phyloP scores from a whole-genome alignment of 176 grass and related monocot genomes.

The Hyparrhenia diplandra region DNA sequence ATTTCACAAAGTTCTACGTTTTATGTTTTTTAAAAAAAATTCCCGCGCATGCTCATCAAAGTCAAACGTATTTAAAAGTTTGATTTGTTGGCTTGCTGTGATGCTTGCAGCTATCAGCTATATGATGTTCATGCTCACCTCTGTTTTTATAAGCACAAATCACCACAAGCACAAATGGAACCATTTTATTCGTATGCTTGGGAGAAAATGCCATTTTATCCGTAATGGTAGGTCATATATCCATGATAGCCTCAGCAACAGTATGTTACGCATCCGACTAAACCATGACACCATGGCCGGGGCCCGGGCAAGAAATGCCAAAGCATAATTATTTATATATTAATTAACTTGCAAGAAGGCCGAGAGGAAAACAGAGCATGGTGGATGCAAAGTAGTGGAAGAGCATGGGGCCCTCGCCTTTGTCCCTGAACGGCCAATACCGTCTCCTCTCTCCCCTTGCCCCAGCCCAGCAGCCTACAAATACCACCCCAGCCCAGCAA shows the following conservation, averaged over 20 bases:
- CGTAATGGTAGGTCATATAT: neutral
- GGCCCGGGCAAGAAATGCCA: slow-evolving; percentile 11
- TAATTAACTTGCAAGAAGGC: neutral
- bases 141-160: neutral
- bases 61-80: too few relatives aligned
- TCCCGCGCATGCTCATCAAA: too few relatives aligned
- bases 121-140: neutral
- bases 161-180: neutral
- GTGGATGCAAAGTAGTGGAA: slow-evolving; percentile 37
- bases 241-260: neutral
- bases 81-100: neutral
- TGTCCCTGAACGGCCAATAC: slow-evolving; percentile 18
- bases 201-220: neutral
- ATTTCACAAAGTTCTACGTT: too few relatives aligned
- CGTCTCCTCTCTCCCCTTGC: neutral
- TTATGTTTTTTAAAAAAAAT: too few relatives aligned
- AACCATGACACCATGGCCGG: neutral
- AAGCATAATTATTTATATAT: slow-evolving; percentile 4
- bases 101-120: neutral
- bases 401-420: slow-evolving; percentile 35
- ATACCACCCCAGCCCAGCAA: slow-evolving; percentile 36
- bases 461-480: slow-evolving; percentile 28
- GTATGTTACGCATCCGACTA: neutral
- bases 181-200: neutral
- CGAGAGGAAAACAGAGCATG: slow-evolving; percentile 22